These are phyloP conservation scores for Haberlea rhodopensis DNA, from an alignment of 257 asterid genomes.

Conservation along the genomic window DNA sequence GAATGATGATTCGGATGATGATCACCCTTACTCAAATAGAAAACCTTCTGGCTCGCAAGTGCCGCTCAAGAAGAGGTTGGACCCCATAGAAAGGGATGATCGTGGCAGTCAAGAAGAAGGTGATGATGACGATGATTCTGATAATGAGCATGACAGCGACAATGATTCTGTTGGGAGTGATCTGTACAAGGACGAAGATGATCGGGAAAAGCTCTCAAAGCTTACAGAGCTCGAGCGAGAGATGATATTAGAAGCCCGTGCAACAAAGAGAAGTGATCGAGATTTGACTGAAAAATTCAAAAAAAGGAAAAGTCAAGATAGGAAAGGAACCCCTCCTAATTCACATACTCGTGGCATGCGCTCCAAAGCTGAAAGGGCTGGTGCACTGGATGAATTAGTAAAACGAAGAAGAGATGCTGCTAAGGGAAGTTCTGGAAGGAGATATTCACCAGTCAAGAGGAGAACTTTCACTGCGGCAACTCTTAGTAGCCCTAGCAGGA, in stretches of 20 bases:
- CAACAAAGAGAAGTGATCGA: constrained; percentile 79
- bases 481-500: constrained; percentile 67
- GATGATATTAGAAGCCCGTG: constrained; percentile 82
- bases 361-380: constrained; percentile 79
- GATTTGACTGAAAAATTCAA: constrained; percentile 67
- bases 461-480: constrained; percentile 61
- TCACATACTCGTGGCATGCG: constrained; percentile 75
- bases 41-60: constrained; percentile 80
- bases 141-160: constrained; percentile 68
- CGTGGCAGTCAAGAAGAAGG: constrained; percentile 69
- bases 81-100: constrained; percentile 70
- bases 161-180: constrained; percentile 96
- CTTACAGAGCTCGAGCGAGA: constrained; percentile 90
- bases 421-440: constrained; percentile 58
- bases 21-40: constrained; percentile 62
- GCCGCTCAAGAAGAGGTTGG: constrained; percentile 91
- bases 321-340: constrained; percentile 73
- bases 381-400: constrained; percentile 78
- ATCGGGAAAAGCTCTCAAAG: constrained; percentile 76
- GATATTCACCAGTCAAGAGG: constrained; percentile 84
- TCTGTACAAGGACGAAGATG: constrained; percentile 85
- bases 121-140: constrained; percentile 47
- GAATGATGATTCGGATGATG: constrained; percentile 83
- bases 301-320: constrained; percentile 46
- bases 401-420: constrained; percentile 77